A percentile compares a stretch with the other conserved stretches of the same genome.
Evolutionary conservation across 2,329 filamentous ascomycete species (phyloP).

Genomic region (Monosporascus cannonballus): DNA sequence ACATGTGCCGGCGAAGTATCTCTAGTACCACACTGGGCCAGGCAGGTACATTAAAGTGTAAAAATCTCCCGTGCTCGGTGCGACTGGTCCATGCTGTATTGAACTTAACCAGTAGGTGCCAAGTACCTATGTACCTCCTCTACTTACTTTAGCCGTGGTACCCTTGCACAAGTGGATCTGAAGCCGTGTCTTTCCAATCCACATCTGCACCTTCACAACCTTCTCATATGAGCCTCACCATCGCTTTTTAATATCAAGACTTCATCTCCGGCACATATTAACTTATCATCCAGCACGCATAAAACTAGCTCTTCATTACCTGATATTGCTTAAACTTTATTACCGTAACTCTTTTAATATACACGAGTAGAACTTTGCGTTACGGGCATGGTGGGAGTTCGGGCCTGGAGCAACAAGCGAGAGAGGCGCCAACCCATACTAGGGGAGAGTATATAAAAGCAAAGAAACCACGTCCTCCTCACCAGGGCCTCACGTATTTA

Average conservation of each 20-base stretch:
- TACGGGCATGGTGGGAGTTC: no score
- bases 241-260: neutral
- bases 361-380: no score
- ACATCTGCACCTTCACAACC: slow-evolving; percentile 2
- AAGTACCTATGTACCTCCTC: neutral
- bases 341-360: no score
- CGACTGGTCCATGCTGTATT: neutral
- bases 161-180: neutral
- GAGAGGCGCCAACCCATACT: neutral
- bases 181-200: neutral
- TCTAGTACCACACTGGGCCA: no score
- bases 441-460: no score
- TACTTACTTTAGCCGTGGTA: neutral
- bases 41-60: neutral
- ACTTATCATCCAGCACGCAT: neutral
- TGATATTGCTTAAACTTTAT: no score
- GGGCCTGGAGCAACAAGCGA: neutral
- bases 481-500: neutral
- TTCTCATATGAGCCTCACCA: slow-evolving; percentile 16
- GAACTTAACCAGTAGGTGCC: neutral
- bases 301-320: neutral
- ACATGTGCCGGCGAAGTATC: no score
- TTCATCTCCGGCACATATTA: neutral
- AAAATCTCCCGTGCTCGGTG: neutral
- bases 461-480: neutral